Evolutionary conservation across 228 moss, liverwort and hornwort species (phyloP).

Genomic region (Sphagnum fallax): DNA sequence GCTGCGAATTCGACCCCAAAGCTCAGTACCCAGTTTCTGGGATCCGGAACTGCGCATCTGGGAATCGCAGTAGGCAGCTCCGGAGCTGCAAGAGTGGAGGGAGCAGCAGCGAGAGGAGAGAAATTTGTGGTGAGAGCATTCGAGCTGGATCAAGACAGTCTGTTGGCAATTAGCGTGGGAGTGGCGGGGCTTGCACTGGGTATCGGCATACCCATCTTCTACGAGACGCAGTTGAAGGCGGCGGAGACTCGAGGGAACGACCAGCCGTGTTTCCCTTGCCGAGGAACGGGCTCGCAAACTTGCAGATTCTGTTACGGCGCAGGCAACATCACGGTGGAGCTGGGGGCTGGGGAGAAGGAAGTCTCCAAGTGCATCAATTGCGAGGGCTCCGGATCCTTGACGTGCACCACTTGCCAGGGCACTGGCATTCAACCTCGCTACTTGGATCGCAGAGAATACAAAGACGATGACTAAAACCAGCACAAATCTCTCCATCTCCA

Average conservation of each 20-base stretch:
- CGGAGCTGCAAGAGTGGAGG: neutral
- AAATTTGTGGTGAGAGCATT: slow-evolving; percentile 39
- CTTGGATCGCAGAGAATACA: slow-evolving; percentile 93
- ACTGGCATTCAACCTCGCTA: slow-evolving; percentile 90
- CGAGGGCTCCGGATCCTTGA: slow-evolving; percentile 68
- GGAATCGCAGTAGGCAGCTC: too few species aligned
- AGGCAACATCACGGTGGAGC: slow-evolving; percentile 84
- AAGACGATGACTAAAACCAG: slow-evolving; percentile 78
- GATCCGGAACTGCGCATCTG: too few species aligned
- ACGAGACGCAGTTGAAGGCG: slow-evolving; percentile 90
- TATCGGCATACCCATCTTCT: slow-evolving; percentile 91
- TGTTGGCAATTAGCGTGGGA: slow-evolving; percentile 80
- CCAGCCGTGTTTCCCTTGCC: slow-evolving; percentile 98
- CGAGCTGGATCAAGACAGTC: slow-evolving; percentile 75
- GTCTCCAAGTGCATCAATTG: slow-evolving; percentile 92
- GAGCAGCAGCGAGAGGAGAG: neutral
- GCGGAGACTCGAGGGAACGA: slow-evolving; percentile 76
- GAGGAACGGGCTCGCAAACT: slow-evolving; percentile 71
- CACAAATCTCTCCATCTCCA: too few species aligned
- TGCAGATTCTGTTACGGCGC: slow-evolving; percentile 91
- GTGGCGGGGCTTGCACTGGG: slow-evolving; percentile 83
- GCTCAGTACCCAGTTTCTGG: too few species aligned
- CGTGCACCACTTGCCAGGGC: slow-evolving; percentile 91
- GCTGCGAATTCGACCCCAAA: too few species aligned
- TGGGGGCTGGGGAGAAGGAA: slow-evolving; percentile 71